Base-by-base conservation (phyloP, 2,329 filamentous ascomycete species). In the Colletotrichum sp. region DNA sequence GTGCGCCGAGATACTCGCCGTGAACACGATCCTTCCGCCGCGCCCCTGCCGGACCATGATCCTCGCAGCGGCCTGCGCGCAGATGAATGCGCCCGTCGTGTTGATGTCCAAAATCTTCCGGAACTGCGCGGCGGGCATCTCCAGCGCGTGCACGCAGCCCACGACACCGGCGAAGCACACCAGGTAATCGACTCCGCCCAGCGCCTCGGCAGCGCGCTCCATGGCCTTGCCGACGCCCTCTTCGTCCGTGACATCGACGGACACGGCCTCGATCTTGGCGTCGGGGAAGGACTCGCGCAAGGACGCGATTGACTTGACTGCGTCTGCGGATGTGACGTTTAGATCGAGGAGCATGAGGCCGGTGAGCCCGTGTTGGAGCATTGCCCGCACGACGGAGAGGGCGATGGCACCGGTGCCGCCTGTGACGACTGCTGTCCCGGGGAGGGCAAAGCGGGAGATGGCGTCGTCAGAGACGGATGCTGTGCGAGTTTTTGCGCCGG, bases 81-180 rank as follows among this genome's bases (percentile, higher is more conserved):
- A 92, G 18, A 95, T 85, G 80, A 95, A 96, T 0, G 89, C 87
- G 0, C 94, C 94, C 0, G 93, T 94, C 2, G 93, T 90, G 81
- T 96, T 96, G 81, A 96, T 89, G 72, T 95, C 93, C 24, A 95
- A 80, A 0, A 93, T 89, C 32, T 88, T 88, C 8, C 91, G 88
- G 89, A 92, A 96, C 78, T 93, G 87, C 3, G 87, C 85, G 1
- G 89, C 83, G 0, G 87, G 84, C 85, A 93, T 91, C 3, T 93
- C 90, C 1, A 94, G 82, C 0, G 93, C 90, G 76, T 91, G 89
- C 0, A 88, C 86, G 78, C 90, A 93, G 49, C 88, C 89, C 0
- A 95, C 94, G 0, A 95, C 89, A 7, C 94, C 94, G 0, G 93
- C 94, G 79, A 94, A 94, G 78, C 90, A 92, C 78, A 91, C 88